A percentile compares a stretch with the other conserved stretches of the same genome.
phyloP scores from a whole-genome alignment of 805 yeast species.

The Yamadazyma phyllophila region DNA sequence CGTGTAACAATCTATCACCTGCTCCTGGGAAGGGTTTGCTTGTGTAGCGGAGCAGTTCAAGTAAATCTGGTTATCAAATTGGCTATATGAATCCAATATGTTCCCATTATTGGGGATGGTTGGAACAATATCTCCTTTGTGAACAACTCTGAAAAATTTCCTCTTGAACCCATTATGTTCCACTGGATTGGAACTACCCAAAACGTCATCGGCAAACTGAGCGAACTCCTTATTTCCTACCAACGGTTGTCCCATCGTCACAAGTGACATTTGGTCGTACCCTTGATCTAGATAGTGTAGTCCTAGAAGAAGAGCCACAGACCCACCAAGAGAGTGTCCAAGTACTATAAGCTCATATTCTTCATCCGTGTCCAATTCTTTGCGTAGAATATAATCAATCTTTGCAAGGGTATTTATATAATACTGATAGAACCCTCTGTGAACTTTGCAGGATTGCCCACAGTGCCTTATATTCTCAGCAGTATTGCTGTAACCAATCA shows the following conservation, averaged over 20 bases:
- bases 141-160: slow-evolving; percentile 25
- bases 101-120: slow-evolving; percentile 28
- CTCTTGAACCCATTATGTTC: slow-evolving; percentile 19
- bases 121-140: slow-evolving; percentile 24
- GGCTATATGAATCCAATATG: slow-evolving; percentile 23
- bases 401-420: slow-evolving; percentile 26
- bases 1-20: slow-evolving; percentile 33
- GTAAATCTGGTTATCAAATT: slow-evolving; percentile 39
- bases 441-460: slow-evolving; percentile 35
- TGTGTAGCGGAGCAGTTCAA: slow-evolving; percentile 28
- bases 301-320: slow-evolving; percentile 36
- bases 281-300: slow-evolving; percentile 37
- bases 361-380: slow-evolving; percentile 18
- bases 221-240: slow-evolving; percentile 40
- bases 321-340: slow-evolving; percentile 42
- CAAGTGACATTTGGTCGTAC: slow-evolving; percentile 26
- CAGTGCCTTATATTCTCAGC: slow-evolving; percentile 25
- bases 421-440: slow-evolving; percentile 34
- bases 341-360: slow-evolving; percentile 23
- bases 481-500: slow-evolving; percentile 26
- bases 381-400: slow-evolving; percentile 23
- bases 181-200: slow-evolving; percentile 27
- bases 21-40: slow-evolving; percentile 22
- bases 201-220: slow-evolving; percentile 31
- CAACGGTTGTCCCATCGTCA: slow-evolving; percentile 47